Base-by-base conservation (phyloP, 2,329 filamentous ascomycete species). In the Orbilia oligospora region DNA sequence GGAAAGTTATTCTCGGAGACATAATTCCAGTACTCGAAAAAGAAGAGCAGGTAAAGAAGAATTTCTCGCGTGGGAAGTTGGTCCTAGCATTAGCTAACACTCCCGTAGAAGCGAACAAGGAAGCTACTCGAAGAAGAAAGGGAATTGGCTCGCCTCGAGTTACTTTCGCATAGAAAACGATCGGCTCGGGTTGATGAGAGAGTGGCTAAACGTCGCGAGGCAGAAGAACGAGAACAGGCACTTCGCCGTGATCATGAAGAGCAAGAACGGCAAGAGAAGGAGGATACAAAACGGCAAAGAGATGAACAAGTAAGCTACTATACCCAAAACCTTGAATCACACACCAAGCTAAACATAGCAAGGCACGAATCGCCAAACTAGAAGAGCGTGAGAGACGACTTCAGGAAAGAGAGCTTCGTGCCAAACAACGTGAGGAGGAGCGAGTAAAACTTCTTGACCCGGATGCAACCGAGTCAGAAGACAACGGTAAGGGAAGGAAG, bases 131-230 rank as follows among this genome's bases (percentile, higher is more conserved):
- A 91, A 81, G 89, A 94, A 81, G 89, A 90, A 33, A 90, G 91
- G 78, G 94, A 95, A 83, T 93, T 91, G 80, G 95, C 98, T 82
- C 85, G 97, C 22, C 85, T 97, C 80, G 91, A 95, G 81, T 95
- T 96, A 83, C 88, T 98, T 85, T 93, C 93, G n/a, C 93, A 91
- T 71, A 95, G 96, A 3, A 99, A 99, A 85, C 88, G 96, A 80
- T 99, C 96, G 0, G 97, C 93, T 82, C 90, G 96, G 80, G 90
- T 99, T 81, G 94, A 95, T 18, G 89, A 89, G 80, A 97, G 93
- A 83, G 86, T 90, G 38, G 94, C 97, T 83, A 91, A 90, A 80
- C 92, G 94, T 82, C 91, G 90, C 81, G 87, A 91, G 78, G 90
- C 95, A 56, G 90, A 93, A 76, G 89, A 94, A 82, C 92, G 91